These are phyloP conservation scores for Breviolum minutum DNA, from an alignment of 73 alveolate species.

Conservation along the genomic window DNA sequence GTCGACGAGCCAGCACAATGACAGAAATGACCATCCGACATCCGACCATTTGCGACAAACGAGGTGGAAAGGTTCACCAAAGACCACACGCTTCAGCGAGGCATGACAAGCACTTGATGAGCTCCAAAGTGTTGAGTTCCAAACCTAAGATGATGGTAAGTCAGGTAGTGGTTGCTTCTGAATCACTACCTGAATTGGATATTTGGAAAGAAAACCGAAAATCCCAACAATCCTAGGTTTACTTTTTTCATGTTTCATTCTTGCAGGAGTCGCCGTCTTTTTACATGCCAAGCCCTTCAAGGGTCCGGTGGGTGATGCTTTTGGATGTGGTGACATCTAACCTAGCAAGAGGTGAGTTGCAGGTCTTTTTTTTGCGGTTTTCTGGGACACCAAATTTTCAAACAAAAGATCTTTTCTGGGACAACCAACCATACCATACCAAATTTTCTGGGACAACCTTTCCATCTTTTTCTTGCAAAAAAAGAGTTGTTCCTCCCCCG, in stretches of 20 bases:
- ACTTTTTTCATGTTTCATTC: background rate
- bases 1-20: no score
- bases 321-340: no score
- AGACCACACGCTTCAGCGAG: constrained; percentile 11
- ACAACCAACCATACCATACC: background rate
- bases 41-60: background rate
- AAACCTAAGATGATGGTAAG: no score
- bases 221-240: no score
- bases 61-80: constrained; percentile 22
- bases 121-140: no score
- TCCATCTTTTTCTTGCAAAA: no score
- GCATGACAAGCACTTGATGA: no score
- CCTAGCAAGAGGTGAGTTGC: background rate
- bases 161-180: no score
- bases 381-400: no score
- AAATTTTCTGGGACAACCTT: background rate
- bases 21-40: no score
- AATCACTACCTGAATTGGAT: no score
- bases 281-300: constrained; percentile 31
- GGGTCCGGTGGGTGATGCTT: background rate
- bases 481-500: background rate
- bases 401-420: background rate
- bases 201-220: no score
- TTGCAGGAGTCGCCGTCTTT: constrained; percentile 19
- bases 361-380: background rate